A percentile compares a stretch with the other conserved stretches of the same genome.
Evolutionary conservation across 2,329 filamentous ascomycete genomes (phyloP).

Genomic region (Ceratocystis lukuohia): DNA sequence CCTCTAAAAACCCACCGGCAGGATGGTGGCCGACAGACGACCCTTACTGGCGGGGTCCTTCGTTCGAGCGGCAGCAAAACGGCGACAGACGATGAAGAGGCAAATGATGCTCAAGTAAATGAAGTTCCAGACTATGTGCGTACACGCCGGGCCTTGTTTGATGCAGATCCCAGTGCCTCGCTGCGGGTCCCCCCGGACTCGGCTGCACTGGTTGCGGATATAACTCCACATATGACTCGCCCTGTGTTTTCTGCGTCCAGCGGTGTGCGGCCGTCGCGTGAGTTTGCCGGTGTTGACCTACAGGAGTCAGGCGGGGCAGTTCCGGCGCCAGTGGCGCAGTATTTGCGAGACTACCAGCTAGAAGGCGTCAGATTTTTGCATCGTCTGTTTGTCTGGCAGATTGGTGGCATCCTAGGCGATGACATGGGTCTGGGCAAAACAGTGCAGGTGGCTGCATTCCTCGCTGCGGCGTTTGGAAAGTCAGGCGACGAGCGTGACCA

Average conservation of each 20-base stretch:
- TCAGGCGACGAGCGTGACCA: constrained; percentile 74
- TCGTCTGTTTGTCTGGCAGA: constrained; percentile 78
- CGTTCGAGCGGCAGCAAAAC: background rate
- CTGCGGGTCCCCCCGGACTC: constrained; percentile 67
- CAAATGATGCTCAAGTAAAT: background rate
- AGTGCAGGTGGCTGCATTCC: constrained; percentile 84
- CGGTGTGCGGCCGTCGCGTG: constrained; percentile 49
- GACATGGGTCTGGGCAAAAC: constrained; percentile 98
- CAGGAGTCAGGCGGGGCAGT: constrained; percentile 66
- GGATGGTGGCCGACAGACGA: background rate
- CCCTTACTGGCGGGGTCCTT: background rate
- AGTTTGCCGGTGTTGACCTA: constrained; percentile 63
- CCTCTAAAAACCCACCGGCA: background rate
- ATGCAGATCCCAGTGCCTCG: constrained; percentile 48
- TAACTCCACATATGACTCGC: constrained; percentile 35
- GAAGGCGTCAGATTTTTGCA: constrained; percentile 77
- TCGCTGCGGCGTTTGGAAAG: constrained; percentile 87
- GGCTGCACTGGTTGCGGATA: constrained; percentile 60
- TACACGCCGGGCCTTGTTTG: constrained; percentile 54
- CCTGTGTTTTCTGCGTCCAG: constrained; percentile 49
- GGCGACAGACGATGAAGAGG: background rate
- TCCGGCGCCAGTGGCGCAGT: constrained; percentile 79
- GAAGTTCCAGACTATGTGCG: constrained; percentile 58
- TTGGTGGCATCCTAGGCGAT: constrained; percentile 80
- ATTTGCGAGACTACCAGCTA: constrained; percentile 83